Conservation (phyloP, 208 protist species). For the Acanthamoeba lenticulata region DNA sequence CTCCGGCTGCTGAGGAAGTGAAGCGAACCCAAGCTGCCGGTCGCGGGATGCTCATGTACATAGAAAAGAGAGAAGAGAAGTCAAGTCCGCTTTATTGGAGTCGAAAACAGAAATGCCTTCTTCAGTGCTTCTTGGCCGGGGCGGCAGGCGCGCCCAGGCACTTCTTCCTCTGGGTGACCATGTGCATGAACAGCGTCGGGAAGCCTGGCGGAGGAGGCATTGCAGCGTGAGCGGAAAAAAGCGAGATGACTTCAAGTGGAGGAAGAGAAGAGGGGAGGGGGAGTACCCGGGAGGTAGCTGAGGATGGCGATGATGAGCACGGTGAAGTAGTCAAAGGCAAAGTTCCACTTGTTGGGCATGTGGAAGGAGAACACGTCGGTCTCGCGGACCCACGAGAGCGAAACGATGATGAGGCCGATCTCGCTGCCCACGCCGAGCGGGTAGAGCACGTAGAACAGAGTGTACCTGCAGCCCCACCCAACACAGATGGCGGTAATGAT, state of each 20-base stretch:
- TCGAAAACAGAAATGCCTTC: background rate
- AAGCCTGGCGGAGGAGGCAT: background rate
- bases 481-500: background rate
- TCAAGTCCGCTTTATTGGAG: background rate
- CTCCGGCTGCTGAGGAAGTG: background rate
- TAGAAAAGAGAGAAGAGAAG: no score
- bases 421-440: constrained; percentile 74
- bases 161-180: constrained; percentile 44
- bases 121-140: constrained; percentile 26
- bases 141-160: background rate
- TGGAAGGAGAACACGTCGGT: background rate
- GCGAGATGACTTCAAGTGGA: no score
- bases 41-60: no score
- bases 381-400: constrained; percentile 32
- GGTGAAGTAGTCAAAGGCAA: constrained; percentile 47
- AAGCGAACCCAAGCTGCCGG: no score
- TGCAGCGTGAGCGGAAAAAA: background rate
- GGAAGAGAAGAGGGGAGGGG: background rate
- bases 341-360: constrained; percentile 71
- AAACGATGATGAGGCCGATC: constrained; percentile 59
- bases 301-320: constrained; percentile 44
- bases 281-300: constrained; percentile 71
- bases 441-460: constrained; percentile 72
- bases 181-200: constrained; percentile 17
- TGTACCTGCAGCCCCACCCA: constrained; percentile 33